phyloP scores from a whole-genome alignment of 2,329 filamentous ascomycete genomes.

The Macroventuria anomochaeta region DNA sequence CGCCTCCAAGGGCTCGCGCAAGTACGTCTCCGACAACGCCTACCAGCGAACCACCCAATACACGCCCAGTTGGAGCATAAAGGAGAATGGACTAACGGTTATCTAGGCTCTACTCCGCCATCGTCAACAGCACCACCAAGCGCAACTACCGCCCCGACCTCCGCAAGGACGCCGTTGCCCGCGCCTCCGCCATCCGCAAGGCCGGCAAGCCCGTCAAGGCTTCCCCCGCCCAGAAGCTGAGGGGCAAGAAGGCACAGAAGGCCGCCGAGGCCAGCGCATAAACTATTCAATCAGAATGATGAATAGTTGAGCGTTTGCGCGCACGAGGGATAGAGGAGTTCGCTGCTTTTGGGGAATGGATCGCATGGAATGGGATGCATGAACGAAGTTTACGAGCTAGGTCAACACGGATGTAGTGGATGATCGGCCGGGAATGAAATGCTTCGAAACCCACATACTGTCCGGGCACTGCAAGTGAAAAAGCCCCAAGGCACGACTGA shows the following conservation, averaged over 20 bases:
- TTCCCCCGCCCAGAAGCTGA: conserved; percentile 72
- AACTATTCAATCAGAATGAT: neutral
- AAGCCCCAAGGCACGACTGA: too few species aligned
- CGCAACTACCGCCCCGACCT: conserved; percentile 74
- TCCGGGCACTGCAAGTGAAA: too few species aligned
- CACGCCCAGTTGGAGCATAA: too few species aligned
- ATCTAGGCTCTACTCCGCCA: conserved; percentile 78
- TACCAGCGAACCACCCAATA: too few species aligned
- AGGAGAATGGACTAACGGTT: too few species aligned
- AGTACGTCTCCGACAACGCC: conserved; percentile 64
- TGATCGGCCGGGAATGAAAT: conserved; percentile 27
- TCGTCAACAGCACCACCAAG: conserved; percentile 84
- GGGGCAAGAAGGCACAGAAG: conserved; percentile 81
- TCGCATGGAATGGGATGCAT: conserved; percentile 22
- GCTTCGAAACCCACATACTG: conserved; percentile 28
- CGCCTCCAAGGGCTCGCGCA: conserved; percentile 76
- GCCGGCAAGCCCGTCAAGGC: conserved; percentile 82
- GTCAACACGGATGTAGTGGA: conserved; percentile 18
- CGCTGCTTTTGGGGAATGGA: conserved; percentile 14
- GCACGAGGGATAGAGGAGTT: conserved; percentile 2
- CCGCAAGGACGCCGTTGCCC: conserved; percentile 73
- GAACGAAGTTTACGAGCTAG: conserved; percentile 20
- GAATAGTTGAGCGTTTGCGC: neutral
- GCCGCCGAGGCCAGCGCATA: conserved; percentile 53
- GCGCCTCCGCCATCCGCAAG: conserved; percentile 82